These are phyloP conservation scores for Polychaeton citri DNA, from an alignment of 2,329 filamentous ascomycete genomes.

Conservation along the genomic window DNA sequence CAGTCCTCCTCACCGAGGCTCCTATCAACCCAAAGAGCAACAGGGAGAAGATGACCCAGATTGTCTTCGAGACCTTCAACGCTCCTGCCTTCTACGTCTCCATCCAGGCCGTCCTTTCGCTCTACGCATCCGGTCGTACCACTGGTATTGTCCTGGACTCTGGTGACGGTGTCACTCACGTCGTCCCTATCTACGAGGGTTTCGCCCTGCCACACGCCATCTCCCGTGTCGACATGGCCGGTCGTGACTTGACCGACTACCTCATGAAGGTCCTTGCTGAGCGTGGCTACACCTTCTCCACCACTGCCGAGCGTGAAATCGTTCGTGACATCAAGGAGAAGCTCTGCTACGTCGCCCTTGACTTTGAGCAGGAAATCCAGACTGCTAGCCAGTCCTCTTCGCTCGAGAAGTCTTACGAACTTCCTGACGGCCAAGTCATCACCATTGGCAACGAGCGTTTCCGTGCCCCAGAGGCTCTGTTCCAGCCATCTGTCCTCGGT, in stretches of 20 bases:
- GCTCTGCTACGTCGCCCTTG: conserved; percentile 99
- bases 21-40: conserved; percentile 99
- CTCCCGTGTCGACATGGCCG: conserved; percentile 99
- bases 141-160: conserved; percentile 99
- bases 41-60: conserved; percentile 99
- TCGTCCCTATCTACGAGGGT: conserved; percentile 99
- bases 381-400: conserved; percentile 96
- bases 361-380: conserved; percentile 99
- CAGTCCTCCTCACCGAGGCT: conserved; percentile 95
- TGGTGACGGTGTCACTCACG: conserved; percentile 99
- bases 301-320: conserved; percentile 99
- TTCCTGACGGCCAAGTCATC: conserved; percentile 98
- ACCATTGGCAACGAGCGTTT: conserved; percentile 99
- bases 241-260: conserved; percentile 99
- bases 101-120: conserved; percentile 97
- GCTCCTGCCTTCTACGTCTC: conserved; percentile 99
- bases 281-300: conserved; percentile 99
- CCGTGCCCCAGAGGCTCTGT: conserved; percentile 98
- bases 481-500: conserved; percentile 97
- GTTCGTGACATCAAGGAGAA: conserved; percentile 99
- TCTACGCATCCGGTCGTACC: conserved; percentile 99
- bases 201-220: conserved; percentile 99
- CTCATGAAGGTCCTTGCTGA: conserved; percentile 99
- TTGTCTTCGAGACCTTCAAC: conserved; percentile 99
- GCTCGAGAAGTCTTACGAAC: conserved; percentile 99